Evolutionary conservation across 2,329 filamentous ascomycete genomes (phyloP).

Genomic region (Pleurostoma richardsiae): DNA sequence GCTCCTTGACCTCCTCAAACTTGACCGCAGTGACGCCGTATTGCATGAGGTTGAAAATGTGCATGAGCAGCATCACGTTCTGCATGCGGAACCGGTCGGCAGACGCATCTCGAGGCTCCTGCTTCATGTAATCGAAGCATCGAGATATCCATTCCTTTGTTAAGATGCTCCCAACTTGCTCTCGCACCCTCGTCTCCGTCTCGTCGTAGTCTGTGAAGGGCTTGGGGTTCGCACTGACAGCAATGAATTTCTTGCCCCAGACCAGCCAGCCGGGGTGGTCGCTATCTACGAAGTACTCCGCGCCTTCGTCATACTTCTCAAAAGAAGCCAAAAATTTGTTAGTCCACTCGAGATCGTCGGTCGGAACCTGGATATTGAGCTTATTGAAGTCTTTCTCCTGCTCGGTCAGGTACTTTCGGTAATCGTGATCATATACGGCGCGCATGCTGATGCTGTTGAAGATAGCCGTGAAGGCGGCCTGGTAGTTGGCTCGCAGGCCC

Average conservation of each 20-base stretch:
- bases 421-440: slow-evolving; percentile 79
- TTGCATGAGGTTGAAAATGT: slow-evolving; percentile 86
- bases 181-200: slow-evolving; percentile 66
- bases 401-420: slow-evolving; percentile 79
- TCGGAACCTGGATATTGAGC: slow-evolving; percentile 65
- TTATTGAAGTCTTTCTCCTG: slow-evolving; percentile 75
- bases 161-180: slow-evolving; percentile 74
- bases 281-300: slow-evolving; percentile 84
- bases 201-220: slow-evolving; percentile 73
- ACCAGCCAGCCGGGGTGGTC: slow-evolving; percentile 96
- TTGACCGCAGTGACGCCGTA: slow-evolving; percentile 71
- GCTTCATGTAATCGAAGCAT: slow-evolving; percentile 91
- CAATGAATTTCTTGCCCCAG: slow-evolving; percentile 85
- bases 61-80: slow-evolving; percentile 80
- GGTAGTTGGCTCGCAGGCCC: slow-evolving; percentile 74
- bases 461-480: slow-evolving; percentile 69
- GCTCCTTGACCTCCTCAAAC: slow-evolving; percentile 82
- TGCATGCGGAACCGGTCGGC: slow-evolving; percentile 87
- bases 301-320: slow-evolving; percentile 54
- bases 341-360: slow-evolving; percentile 76
- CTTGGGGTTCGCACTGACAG: slow-evolving; percentile 65
- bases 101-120: slow-evolving; percentile 79
- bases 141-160: slow-evolving; percentile 81
- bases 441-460: slow-evolving; percentile 87
- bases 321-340: slow-evolving; percentile 73